phyloP scores from a whole-genome alignment of 2,329 filamentous ascomycete species.

The Diaporthe humulicola region DNA sequence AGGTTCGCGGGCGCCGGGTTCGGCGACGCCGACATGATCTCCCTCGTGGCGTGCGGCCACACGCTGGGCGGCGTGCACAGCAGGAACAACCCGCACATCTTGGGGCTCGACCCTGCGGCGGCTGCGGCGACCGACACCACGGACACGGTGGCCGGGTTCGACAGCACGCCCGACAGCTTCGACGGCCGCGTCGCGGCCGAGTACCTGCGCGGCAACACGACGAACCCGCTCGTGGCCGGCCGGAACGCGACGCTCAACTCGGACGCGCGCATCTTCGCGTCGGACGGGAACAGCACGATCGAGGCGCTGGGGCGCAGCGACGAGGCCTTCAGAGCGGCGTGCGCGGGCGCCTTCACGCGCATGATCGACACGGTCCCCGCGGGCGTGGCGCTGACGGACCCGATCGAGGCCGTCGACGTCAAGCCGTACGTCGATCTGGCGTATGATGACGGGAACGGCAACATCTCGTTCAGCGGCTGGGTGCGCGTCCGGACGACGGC shows the following conservation, averaged over 20 bases:
- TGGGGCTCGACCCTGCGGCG: slow-evolving; percentile 45
- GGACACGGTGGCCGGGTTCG: slow-evolving; percentile 51
- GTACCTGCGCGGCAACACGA: slow-evolving; percentile 56
- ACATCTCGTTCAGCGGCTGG: slow-evolving; percentile 45
- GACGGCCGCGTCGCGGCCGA: slow-evolving; percentile 59
- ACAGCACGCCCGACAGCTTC: slow-evolving; percentile 50
- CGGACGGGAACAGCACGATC: slow-evolving; percentile 60
- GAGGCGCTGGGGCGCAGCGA: slow-evolving; percentile 51
- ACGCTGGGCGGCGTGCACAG: slow-evolving; percentile 59
- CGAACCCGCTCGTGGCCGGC: slow-evolving; percentile 57
- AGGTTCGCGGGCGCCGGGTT: slow-evolving; percentile 50
- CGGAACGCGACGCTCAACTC: slow-evolving; percentile 55
- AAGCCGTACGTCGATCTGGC: slow-evolving; percentile 51
- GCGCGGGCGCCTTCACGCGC: slow-evolving; percentile 46
- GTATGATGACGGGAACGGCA: slow-evolving; percentile 45
- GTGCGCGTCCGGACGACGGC: slow-evolving; percentile 45
- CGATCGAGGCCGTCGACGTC: slow-evolving; percentile 47
- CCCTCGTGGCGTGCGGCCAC: slow-evolving; percentile 53
- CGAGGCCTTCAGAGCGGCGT: slow-evolving; percentile 52
- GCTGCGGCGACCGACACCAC: too few relatives aligned
- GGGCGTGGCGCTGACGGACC: slow-evolving; percentile 46
- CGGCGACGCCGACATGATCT: slow-evolving; percentile 51
- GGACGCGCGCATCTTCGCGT: slow-evolving; percentile 57
- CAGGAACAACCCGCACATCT: slow-evolving; percentile 30
- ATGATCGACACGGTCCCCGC: slow-evolving; percentile 53